Conservation (phyloP, 305 asterid species). For the Solanum hybrid region DNA sequence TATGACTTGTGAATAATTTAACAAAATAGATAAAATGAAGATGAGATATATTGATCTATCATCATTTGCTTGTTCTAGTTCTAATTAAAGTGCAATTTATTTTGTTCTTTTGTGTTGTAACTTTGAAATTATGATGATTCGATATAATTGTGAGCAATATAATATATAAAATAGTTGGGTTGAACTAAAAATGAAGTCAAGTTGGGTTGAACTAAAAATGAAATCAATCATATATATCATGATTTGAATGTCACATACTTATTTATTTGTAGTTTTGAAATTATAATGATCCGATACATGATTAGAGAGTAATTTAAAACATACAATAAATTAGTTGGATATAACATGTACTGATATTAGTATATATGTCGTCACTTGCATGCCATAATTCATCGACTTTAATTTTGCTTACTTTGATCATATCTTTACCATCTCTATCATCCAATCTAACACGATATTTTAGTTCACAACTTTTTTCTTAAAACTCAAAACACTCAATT, state of each 20-base stretch:
- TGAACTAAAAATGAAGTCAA: not conserved
- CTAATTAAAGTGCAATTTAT: too few relatives aligned
- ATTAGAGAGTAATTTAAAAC: not conserved
- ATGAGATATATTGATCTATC: not conserved
- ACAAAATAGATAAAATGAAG: not conserved
- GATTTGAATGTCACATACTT: not conserved
- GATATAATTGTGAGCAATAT: not conserved
- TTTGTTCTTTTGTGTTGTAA: not conserved
- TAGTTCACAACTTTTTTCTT: too few relatives aligned
- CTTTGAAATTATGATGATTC: not conserved
- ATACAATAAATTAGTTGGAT: not conserved
- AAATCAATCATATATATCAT: not conserved
- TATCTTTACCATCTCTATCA: too few relatives aligned
- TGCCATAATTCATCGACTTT: too few relatives aligned
- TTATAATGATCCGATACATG: not conserved
- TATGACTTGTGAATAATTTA: not conserved
- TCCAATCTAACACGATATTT: too few relatives aligned
- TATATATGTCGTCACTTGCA: too few relatives aligned
- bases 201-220: not conserved
- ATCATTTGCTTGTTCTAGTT: not conserved
- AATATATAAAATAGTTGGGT: not conserved
- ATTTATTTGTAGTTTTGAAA: not conserved
- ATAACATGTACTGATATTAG: too few relatives aligned
- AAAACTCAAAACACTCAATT: too few relatives aligned
- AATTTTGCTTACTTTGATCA: too few relatives aligned